Conservation (phyloP, 331 rosid species). For the Pyracantha coccinea region DNA sequence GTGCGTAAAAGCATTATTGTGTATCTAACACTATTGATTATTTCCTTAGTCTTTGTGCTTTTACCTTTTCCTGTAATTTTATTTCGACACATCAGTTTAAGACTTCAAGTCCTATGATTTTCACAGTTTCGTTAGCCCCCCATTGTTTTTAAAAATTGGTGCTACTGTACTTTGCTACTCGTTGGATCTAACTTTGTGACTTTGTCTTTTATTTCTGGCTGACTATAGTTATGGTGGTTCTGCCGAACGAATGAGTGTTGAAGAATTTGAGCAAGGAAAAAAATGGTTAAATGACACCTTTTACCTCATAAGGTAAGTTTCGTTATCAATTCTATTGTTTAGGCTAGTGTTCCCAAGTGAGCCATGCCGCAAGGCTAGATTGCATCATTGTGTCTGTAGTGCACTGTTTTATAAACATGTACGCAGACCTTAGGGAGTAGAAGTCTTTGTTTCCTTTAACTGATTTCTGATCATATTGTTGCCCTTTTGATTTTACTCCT, state of each 20-base stretch:
- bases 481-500: not conserved
- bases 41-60: not conserved
- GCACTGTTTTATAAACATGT: not conserved
- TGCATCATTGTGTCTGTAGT: not conserved
- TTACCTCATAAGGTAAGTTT: constrained; percentile 67
- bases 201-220: constrained; percentile 21
- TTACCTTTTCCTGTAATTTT: not conserved
- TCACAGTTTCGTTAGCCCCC: not conserved
- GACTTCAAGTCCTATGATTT: not conserved
- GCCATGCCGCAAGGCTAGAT: not conserved
- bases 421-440: not conserved
- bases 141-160: not conserved
- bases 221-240: constrained; percentile 54
- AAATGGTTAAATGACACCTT: constrained; percentile 74
- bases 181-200: not conserved
- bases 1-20: not conserved
- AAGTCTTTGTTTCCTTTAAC: constrained; percentile 1
- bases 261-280: constrained; percentile 76
- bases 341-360: not conserved
- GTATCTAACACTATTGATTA: not conserved
- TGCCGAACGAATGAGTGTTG: constrained; percentile 56
- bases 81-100: not conserved
- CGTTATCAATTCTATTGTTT: not conserved
- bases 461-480: not conserved
- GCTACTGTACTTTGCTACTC: not conserved